Evolutionary conservation across 2,329 filamentous ascomycete species (phyloP).

Genomic region (Fusarium staphyleae): DNA sequence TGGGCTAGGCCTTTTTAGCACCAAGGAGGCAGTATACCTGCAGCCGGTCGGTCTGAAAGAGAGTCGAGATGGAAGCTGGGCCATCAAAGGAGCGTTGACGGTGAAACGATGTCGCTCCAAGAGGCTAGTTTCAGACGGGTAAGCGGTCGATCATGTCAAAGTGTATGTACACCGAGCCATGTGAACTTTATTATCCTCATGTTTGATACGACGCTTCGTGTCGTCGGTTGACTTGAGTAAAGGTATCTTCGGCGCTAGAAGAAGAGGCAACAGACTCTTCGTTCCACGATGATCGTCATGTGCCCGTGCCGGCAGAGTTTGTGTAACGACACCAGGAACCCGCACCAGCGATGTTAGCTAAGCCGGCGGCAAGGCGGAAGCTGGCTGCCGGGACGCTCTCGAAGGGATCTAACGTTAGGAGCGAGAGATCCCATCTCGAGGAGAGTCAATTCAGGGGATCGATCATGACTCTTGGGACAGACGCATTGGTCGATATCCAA

Average conservation of each 20-base stretch:
- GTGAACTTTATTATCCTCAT: background rate
- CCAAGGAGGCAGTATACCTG: background rate
- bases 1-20: background rate
- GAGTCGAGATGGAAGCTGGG: background rate
- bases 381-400: constrained; percentile 2
- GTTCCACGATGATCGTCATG: background rate
- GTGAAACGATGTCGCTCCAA: constrained; percentile 3
- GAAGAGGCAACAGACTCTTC: background rate
- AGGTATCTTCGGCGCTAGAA: background rate
- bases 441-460: background rate
- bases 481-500: no score
- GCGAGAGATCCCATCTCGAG: background rate
- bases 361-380: background rate
- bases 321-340: constrained; percentile 7
- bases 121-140: background rate
- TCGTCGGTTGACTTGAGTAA: no score
- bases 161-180: background rate
- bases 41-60: background rate
- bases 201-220: background rate
- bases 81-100: background rate
- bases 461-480: background rate
- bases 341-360: background rate
- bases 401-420: background rate
- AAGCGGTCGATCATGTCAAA: background rate
- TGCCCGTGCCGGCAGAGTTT: background rate